Percentiles rank a stretch among this genome's conserved stretches.
These are phyloP conservation scores for Pseudohyphozyma bogoriensis DNA, from an alignment of 768 basidiomycete genomes.

Conservation along the genomic window DNA sequence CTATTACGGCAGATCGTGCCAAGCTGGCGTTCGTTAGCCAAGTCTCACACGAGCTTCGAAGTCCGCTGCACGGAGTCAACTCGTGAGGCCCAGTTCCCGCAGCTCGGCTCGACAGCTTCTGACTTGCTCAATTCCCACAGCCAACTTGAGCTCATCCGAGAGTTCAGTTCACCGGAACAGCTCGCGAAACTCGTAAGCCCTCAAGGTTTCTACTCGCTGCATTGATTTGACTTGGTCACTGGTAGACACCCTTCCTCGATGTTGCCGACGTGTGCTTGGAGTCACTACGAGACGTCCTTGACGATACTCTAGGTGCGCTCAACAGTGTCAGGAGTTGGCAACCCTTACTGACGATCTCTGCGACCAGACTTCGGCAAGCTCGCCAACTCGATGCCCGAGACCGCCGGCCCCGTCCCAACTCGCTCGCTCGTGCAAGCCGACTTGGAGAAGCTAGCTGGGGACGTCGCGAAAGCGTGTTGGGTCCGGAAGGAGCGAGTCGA, in stretches of 20 bases:
- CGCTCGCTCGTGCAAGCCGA: background rate
- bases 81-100: too few species aligned
- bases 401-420: background rate
- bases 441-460: slow-evolving; percentile 5
- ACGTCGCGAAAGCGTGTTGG: slow-evolving; percentile 9
- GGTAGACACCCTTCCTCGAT: slow-evolving; percentile 14
- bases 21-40: slow-evolving; percentile 21
- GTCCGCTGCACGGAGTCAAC: slow-evolving; percentile 7
- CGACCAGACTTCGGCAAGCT: slow-evolving; percentile 26
- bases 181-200: too few species aligned
- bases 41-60: slow-evolving; percentile 16
- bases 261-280: slow-evolving; percentile 20
- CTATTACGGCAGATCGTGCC: slow-evolving; percentile 16
- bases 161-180: slow-evolving; percentile 14
- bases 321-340: too few species aligned
- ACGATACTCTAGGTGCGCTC: slow-evolving; percentile 22
- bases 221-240: too few species aligned
- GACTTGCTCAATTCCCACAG: too few species aligned
- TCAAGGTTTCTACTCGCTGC: too few species aligned
- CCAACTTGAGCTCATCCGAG: slow-evolving; percentile 24
- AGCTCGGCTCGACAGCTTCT: too few species aligned
- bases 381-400: background rate
- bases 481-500: slow-evolving; percentile 17
- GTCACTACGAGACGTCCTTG: slow-evolving; percentile 11
- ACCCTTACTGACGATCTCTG: too few species aligned